Evolutionary conservation across 192 early-diverging fungal species (phyloP), one percentile per base, ranked within the genome.

Genomic region (Rhizophagus clarus): DNA sequence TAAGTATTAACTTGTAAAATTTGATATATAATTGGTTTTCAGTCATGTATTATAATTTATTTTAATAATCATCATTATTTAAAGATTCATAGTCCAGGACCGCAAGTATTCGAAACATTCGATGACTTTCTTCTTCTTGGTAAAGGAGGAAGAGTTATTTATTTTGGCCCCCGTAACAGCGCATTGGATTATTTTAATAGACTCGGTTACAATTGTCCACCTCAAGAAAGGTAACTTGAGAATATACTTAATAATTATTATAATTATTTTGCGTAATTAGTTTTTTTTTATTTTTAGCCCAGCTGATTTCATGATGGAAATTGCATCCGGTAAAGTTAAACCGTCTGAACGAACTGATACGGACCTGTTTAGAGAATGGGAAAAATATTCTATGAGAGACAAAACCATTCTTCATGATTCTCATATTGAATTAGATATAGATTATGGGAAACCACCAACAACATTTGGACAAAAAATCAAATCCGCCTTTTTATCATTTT

Each of bases 41-140:
- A n/a, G n/a, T 12, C 11, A 12, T 45, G n/a, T n/a, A n/a, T n/a
- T n/a, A 45, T 42, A 42, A 10, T 8, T 10, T 42, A 42, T 10
- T 40, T 40, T 40, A 7, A 40, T 40, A 8, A 40, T 40, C 37
- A 40, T 45, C 9, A 45, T 12, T 12, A 1, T 45, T 45, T 45
- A 22, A 56, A 56, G 51, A 89, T 94, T 61, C 93, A 94, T 75
- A 91, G 90, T 22, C 93, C 93, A 3, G 86, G 86, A 1, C 89
- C 90, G 3, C 85, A 88, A 17, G 86, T 92, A 0, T 94, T 92
- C 77, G 75, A 84, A 7, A 88, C 91, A 74, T 94, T 94, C 83
- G 91, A 94, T 79, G 93, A 94, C 72, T 82, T 94, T 5, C 47
- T 94, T 29, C 83, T 94, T 34, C 84, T 94, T 28, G 92, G 92